phyloP scores from a whole-genome alignment of 2,329 filamentous ascomycete species.

The Colletotrichum kahawae region DNA sequence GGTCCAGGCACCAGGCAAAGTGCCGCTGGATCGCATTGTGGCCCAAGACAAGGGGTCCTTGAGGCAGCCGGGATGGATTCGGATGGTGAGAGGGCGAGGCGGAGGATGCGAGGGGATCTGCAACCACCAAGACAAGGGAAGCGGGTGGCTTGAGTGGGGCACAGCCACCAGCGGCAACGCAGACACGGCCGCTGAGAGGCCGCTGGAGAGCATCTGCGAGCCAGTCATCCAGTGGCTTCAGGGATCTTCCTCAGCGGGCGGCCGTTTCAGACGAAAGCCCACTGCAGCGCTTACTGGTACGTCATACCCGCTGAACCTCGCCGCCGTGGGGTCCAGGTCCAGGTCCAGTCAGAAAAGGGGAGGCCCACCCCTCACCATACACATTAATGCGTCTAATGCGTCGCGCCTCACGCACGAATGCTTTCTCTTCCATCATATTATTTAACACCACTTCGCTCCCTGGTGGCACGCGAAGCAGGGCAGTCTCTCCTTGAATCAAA shows the following conservation, averaged over 20 bases:
- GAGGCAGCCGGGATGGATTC: neutral
- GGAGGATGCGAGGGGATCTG: neutral
- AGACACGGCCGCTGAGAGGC: neutral
- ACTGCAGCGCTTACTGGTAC: constrained; percentile 15
- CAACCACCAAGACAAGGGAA: neutral
- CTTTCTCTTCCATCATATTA: neutral
- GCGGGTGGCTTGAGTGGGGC: constrained; percentile 2
- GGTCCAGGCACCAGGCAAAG: neutral
- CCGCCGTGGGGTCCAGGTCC: neutral
- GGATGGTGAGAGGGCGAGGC: neutral
- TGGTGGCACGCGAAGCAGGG: neutral
- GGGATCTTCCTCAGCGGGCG: constrained; percentile 11
- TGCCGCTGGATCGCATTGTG: neutral
- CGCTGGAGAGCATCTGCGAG: neutral
- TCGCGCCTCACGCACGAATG: neutral
- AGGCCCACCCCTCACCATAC: neutral
- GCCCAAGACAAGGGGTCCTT: neutral
- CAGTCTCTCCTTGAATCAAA: neutral
- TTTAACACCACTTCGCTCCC: neutral
- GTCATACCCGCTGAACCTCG: constrained; percentile 2
- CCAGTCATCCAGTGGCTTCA: constrained; percentile 1
- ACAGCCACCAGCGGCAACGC: constrained; percentile 8
- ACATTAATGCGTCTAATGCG: neutral
- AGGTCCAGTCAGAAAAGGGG: neutral
- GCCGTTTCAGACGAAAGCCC: constrained; percentile 16